Percentiles rank a stretch among this genome's conserved stretches.
Evolutionary conservation across 1,139 yeast genomes (phyloP).

Genomic region (Debaryomyces psychrophilus): DNA sequence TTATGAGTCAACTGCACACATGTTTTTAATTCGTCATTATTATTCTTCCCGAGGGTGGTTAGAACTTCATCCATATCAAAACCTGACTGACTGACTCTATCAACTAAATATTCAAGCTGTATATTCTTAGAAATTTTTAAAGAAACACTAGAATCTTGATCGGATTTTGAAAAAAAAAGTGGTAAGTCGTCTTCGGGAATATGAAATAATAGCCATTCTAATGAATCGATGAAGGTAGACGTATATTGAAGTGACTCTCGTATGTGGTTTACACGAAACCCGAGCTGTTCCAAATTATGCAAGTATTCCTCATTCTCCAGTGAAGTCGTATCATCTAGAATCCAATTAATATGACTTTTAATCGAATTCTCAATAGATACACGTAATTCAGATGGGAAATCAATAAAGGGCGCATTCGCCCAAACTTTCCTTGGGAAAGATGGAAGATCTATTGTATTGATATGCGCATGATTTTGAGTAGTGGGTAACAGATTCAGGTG

Average conservation of each 20-base stretch:
- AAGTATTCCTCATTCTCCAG: conserved; percentile 18
- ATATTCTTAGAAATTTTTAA: conserved; percentile 51
- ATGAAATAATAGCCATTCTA: conserved; percentile 86
- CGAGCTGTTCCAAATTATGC: conserved; percentile 45
- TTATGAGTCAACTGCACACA: conserved; percentile 53
- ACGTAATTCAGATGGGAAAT: conserved; percentile 52
- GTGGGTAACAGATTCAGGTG: conserved; percentile 7
- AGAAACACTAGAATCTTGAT: conserved; percentile 49
- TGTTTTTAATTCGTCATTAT: conserved; percentile 53
- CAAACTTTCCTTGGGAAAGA: conserved; percentile 63
- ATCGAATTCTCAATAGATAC: conserved; percentile 58
- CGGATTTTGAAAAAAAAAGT: conserved; percentile 46
- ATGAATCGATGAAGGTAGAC: conserved; percentile 51
- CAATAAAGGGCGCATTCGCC: conserved; percentile 63
- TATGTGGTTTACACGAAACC: conserved; percentile 72
- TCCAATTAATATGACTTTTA: conserved; percentile 59
- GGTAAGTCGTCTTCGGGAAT: conserved; percentile 96
- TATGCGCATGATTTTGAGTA: conserved; percentile 5
- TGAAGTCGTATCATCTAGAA: conserved; percentile 22
- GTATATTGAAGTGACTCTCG: conserved; percentile 72
- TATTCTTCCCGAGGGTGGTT: conserved; percentile 43
- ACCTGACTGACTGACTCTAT: conserved; percentile 67
- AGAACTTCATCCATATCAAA: conserved; percentile 67
- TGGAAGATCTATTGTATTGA: not conserved
- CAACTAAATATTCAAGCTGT: conserved; percentile 45